Evolutionary conservation across 768 basidiomycete genomes (phyloP), one percentile per base, ranked within the genome.

Genomic region (Dioszegia crocea): DNA sequence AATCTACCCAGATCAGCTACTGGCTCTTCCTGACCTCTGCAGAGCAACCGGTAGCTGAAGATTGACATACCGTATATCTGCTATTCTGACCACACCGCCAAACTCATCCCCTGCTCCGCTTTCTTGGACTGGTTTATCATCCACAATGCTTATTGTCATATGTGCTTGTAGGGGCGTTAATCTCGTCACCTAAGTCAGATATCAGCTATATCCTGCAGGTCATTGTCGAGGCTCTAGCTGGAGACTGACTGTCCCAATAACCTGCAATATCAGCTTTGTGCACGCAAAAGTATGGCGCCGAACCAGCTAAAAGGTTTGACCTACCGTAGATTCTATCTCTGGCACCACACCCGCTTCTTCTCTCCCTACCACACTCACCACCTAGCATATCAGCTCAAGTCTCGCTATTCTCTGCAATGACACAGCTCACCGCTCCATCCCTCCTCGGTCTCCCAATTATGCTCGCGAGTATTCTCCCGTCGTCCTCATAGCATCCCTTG

Each of bases 121-220:
- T 24, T 71, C 68, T 4, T 72, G 75, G 11, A 77, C 70, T 11
- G 76, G 77, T 2, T 64, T 65, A 39, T 68, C 66, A 43, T 76
- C 70, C 11, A 75, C 74, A 21, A 67, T 70, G 5, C 69, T 65
- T 38, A 78, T 70, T 11, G 63, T 66, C 9, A 78, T 38, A 43
- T 68, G 68, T 9, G 77, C 77, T 67, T 76, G 74, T 61, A 64
- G 63, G 11, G 77, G 71, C n/a, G 77, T 72, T n/a, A 78, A 51
- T 3, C 76, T 69, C 19, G 75, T 65, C 29, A 77, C 63, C 61
- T 70, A 26, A 16, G 1, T 23, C 26, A 33, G 6, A 6, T 33
- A 36, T 39, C 33, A 43, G 52, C 23, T 45, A 16, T 23, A 9
- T 11, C 24, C 23, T 23, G 14, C 14, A 9, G 26, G 24, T 23